A percentile compares a stretch with the other conserved stretches of the same genome.
These are phyloP conservation scores for Nicotiana otophora DNA, from an alignment of 257 asterid genomes.

Conservation along the genomic window DNA sequence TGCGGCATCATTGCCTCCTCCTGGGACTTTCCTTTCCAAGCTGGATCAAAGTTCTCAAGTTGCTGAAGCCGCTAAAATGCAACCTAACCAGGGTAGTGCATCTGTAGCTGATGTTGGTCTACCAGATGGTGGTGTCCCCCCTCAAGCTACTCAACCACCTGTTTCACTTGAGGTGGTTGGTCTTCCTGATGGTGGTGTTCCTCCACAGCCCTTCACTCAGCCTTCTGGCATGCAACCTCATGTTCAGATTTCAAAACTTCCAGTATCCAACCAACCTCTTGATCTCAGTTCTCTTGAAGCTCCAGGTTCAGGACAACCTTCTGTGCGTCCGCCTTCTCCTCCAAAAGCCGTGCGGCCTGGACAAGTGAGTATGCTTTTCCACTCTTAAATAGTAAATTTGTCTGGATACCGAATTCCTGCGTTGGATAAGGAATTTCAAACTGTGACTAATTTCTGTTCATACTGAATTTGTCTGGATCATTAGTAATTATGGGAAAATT, in stretches of 20 bases:
- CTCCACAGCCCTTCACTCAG: slow-evolving; percentile 58
- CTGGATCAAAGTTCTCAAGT: slow-evolving; percentile 62
- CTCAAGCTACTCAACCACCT: slow-evolving; percentile 68
- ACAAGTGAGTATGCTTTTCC: slow-evolving; percentile 46
- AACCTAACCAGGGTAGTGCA: slow-evolving; percentile 45
- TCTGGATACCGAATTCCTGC: no score
- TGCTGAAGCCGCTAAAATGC: slow-evolving; percentile 35
- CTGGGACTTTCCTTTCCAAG: slow-evolving; percentile 72
- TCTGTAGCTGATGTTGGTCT: slow-evolving; percentile 46
- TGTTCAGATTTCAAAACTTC: slow-evolving; percentile 35
- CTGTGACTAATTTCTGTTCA: background rate
- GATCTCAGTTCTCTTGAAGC: slow-evolving; percentile 96
- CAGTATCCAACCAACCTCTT: slow-evolving; percentile 66
- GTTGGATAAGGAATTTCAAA: background rate
- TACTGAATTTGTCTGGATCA: background rate
- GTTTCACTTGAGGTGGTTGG: slow-evolving; percentile 50
- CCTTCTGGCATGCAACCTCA: slow-evolving; percentile 40
- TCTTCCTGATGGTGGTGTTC: slow-evolving; percentile 85
- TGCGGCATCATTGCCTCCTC: slow-evolving; percentile 79
- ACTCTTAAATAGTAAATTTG: background rate
- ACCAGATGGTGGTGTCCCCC: slow-evolving; percentile 72
- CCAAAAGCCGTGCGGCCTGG: slow-evolving; percentile 98
- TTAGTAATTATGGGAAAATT: background rate
- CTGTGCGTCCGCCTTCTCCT: slow-evolving; percentile 68
- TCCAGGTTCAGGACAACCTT: slow-evolving; percentile 61